A percentile compares a stretch with the other conserved stretches of the same genome.
Evolutionary conservation across 768 basidiomycete genomes (phyloP).

Genomic region (Chalciporus pseudorubinellus): DNA sequence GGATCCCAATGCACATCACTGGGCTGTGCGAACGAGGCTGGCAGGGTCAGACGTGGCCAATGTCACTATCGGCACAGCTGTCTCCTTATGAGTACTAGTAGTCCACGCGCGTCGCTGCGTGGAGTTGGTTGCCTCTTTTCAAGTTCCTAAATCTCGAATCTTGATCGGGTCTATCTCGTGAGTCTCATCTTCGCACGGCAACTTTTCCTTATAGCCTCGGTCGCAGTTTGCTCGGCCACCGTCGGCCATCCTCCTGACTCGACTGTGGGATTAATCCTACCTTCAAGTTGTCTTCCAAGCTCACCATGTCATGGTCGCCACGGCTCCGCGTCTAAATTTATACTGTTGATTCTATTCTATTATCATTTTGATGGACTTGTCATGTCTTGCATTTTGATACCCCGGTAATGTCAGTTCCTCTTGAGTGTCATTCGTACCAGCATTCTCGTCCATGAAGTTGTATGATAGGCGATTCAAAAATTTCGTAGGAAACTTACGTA

Average conservation of each 20-base stretch:
- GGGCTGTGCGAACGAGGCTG: neutral
- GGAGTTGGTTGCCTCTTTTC: no score
- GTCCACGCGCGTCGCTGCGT: neutral
- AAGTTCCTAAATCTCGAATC: no score
- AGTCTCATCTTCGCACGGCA: conserved; percentile 1
- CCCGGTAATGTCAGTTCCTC: neutral
- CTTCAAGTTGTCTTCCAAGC: neutral
- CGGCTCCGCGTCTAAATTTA: neutral
- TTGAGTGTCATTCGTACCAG: neutral
- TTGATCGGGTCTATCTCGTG: no score
- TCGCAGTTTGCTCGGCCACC: conserved; percentile 12
- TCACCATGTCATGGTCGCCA: neutral
- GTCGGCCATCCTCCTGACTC: neutral
- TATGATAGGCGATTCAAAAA: neutral
- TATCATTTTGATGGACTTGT: neutral
- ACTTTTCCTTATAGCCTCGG: conserved; percentile 1
- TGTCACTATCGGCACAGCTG: no score
- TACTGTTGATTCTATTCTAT: neutral
- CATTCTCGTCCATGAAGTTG: neutral
- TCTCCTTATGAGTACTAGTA: no score
- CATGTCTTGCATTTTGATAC: neutral
- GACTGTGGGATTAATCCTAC: neutral
- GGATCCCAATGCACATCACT: neutral
- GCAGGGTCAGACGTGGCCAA: neutral
- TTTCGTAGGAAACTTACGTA: conserved; percentile 14